These are phyloP conservation scores for Heteromeles arbutifolia DNA, from an alignment of 306 rosid genomes.

Conservation along the genomic window DNA sequence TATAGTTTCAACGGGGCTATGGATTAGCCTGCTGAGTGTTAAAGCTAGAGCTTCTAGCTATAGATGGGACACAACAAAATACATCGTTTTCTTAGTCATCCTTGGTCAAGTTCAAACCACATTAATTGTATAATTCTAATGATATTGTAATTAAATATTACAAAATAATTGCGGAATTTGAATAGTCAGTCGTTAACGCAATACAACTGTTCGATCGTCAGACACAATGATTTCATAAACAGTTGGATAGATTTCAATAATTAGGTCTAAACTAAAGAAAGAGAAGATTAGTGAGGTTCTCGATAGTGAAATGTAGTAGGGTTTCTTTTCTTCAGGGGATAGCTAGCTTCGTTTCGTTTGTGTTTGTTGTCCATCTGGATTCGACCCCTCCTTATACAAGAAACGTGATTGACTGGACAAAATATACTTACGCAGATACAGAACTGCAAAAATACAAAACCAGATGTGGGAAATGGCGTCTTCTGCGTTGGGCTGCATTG, in stretches of 20 bases:
- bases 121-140: neutral
- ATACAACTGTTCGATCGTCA: neutral
- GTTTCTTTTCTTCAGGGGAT: conserved; percentile 8
- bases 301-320: conserved; percentile 3
- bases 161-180: neutral
- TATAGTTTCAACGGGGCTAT: conserved; percentile 17
- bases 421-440: conserved; percentile 2
- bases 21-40: conserved; percentile 25
- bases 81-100: conserved; percentile 8
- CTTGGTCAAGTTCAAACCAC: neutral
- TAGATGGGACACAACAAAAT: neutral
- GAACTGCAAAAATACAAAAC: neutral
- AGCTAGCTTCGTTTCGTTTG: neutral
- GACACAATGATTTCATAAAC: neutral
- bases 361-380: neutral
- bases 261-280: neutral
- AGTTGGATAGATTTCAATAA: neutral
- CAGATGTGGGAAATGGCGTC: neutral
- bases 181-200: neutral
- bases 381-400: neutral
- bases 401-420: conserved; percentile 58
- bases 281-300: neutral
- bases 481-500: neutral
- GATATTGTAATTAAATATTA: no score
- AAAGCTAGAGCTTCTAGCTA: conserved; percentile 12